A percentile compares a stretch with the other conserved stretches of the same genome.
These are phyloP conservation scores for Tricholomella constricta DNA, from an alignment of 768 basidiomycete species.

Conservation along the genomic window DNA sequence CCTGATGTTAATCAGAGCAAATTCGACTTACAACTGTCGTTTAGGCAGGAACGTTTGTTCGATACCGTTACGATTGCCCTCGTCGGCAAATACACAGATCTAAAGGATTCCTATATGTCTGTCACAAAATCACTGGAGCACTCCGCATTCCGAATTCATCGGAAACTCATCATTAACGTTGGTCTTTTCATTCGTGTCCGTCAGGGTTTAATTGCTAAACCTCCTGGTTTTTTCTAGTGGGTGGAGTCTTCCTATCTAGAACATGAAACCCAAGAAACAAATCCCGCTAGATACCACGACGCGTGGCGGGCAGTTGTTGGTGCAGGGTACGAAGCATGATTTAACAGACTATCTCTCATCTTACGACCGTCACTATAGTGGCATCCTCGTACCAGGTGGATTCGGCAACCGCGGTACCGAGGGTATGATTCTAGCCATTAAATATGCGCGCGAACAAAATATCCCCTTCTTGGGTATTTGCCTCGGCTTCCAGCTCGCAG, in stretches of 20 bases:
- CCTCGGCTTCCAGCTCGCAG: conserved; percentile 96
- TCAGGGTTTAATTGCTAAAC: not conserved
- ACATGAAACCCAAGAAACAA: conserved; percentile 70
- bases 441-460: conserved; percentile 94
- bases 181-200: conserved; percentile 23
- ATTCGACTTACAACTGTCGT: not conserved
- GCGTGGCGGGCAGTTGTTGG: conserved; percentile 93
- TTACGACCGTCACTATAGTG: conserved; percentile 45
- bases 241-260: conserved; percentile 95
- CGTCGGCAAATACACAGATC: conserved; percentile 96
- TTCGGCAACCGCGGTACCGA: conserved; percentile 94
- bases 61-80: conserved; percentile 88
- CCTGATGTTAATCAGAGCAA: not conserved
- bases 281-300: conserved; percentile 90
- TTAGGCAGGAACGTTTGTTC: conserved; percentile 90
- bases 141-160: conserved; percentile 88
- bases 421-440: conserved; percentile 98
- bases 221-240: conserved; percentile 57
- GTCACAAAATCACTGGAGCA: conserved; percentile 97
- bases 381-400: conserved; percentile 96
- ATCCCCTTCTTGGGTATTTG: conserved; percentile 96
- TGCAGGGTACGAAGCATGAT: conserved; percentile 61
- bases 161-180: conserved; percentile 82
- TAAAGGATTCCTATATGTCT: conserved; percentile 98
- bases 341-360: conserved; percentile 8